phyloP scores from a whole-genome alignment of 352 stramenopile species.

The Elongisporangium anandrum region DNA sequence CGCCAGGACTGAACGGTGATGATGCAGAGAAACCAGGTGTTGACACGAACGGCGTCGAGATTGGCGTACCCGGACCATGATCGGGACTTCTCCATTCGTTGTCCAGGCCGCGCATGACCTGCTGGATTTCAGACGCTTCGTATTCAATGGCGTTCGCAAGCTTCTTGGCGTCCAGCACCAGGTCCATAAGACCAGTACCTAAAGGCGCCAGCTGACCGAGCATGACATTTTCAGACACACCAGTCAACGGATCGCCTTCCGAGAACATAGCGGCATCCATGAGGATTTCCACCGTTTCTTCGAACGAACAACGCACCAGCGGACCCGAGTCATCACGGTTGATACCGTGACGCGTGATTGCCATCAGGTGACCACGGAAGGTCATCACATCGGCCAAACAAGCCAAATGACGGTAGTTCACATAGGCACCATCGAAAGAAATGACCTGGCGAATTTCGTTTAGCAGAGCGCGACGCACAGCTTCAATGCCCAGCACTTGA shows the following conservation, averaged over 20 bases:
- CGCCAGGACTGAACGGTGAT: conserved; percentile 80
- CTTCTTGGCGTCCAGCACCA: conserved; percentile 98
- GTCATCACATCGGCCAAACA: conserved; percentile 99
- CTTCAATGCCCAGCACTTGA: conserved; percentile 92
- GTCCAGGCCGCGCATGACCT: conserved; percentile 88
- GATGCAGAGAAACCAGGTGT: conserved; percentile 88
- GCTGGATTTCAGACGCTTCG: conserved; percentile 90
- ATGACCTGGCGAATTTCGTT: conserved; percentile 98
- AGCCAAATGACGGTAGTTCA: conserved; percentile 99
- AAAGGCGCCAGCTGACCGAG: conserved; percentile 95
- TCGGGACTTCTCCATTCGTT: conserved; percentile 89
- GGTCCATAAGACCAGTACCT: conserved; percentile 96
- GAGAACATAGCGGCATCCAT: conserved; percentile 98
- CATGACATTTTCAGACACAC: conserved; percentile 99
- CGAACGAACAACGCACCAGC: conserved; percentile 98
- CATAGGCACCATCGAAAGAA: conserved; percentile 99
- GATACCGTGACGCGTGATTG: conserved; percentile 99
- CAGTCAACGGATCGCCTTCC: conserved; percentile 95
- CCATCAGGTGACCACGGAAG: conserved; percentile 95
- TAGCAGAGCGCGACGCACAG: conserved; percentile 83
- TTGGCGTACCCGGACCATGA: conserved; percentile 68
- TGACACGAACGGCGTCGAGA: conserved; percentile 80
- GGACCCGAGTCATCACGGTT: conserved; percentile 98
- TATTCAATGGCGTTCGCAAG: conserved; percentile 97
- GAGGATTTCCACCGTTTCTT: conserved; percentile 99